Conservation (phyloP, 2,329 filamentous ascomycete species). For the Colletotrichum sp. region DNA sequence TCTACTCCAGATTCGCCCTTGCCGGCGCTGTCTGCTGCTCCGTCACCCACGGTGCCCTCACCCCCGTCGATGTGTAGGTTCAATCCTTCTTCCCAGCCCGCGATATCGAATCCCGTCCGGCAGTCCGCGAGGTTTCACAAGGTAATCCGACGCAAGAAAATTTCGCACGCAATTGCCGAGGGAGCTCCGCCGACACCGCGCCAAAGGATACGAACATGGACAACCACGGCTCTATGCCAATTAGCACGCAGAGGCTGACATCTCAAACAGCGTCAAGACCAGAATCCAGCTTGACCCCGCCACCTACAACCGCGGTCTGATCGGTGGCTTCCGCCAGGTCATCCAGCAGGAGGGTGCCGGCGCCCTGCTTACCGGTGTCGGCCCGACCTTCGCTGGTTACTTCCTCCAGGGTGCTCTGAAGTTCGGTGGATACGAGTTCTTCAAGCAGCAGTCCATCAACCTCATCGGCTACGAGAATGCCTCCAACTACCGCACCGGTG, state of each 20-base stretch:
- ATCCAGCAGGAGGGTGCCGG: constrained; percentile 83
- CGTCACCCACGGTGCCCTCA: constrained; percentile 94
- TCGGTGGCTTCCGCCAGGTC: constrained; percentile 87
- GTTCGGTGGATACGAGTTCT: constrained; percentile 94
- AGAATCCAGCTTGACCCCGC: constrained; percentile 90
- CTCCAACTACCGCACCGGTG: constrained; percentile 77
- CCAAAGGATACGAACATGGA: background rate
- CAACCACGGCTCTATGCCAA: background rate
- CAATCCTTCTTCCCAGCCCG: background rate
- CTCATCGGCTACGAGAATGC: constrained; percentile 78
- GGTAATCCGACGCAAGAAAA: background rate
- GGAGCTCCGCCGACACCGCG: background rate
- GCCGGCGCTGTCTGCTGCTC: constrained; percentile 98
- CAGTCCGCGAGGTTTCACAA: background rate
- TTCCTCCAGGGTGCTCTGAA: constrained; percentile 95
- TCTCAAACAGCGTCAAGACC: constrained; percentile 79
- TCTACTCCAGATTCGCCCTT: constrained; percentile 97
- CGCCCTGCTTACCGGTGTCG: constrained; percentile 84
- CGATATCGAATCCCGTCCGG: background rate
- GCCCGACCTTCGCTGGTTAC: constrained; percentile 87
- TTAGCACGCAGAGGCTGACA: background rate
- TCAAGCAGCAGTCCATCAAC: constrained; percentile 92
- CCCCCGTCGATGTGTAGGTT: constrained; percentile 99
- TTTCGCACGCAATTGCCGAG: background rate
- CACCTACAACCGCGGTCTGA: constrained; percentile 87